These are phyloP conservation scores for Cryptococcus maquisensis DNA, from an alignment of 1,284 basidiomycete species.

Conservation along the genomic window DNA sequence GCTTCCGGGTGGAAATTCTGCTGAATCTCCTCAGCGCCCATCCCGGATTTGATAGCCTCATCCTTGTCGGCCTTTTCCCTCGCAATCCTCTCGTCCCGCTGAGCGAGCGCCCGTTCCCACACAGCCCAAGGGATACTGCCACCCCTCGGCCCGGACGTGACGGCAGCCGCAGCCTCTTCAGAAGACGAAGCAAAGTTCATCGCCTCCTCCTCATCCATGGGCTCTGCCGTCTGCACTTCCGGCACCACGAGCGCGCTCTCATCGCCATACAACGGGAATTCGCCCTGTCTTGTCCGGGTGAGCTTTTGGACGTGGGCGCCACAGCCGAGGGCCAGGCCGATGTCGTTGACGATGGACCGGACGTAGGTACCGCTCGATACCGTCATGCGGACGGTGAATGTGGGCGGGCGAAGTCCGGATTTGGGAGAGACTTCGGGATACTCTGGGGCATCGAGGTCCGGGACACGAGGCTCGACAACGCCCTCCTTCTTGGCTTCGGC, in stretches of 20 bases:
- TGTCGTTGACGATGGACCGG: constrained; percentile 83
- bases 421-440: constrained; percentile 49
- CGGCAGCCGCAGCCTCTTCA: neutral
- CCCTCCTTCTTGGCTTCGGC: constrained; percentile 43
- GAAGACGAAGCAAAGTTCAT: neutral
- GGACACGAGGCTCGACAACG: constrained; percentile 37
- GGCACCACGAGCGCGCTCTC: constrained; percentile 19
- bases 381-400: constrained; percentile 84
- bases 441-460: constrained; percentile 29
- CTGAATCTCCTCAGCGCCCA: constrained; percentile 29
- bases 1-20: constrained; percentile 42
- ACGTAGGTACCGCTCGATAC: constrained; percentile 98
- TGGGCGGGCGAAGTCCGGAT: constrained; percentile 55
- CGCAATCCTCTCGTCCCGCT: constrained; percentile 25
- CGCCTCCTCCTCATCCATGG: neutral
- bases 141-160: constrained; percentile 14
- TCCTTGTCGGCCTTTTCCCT: constrained; percentile 53
- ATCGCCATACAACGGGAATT: constrained; percentile 58
- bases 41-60: constrained; percentile 48
- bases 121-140: constrained; percentile 73
- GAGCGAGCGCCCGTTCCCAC: constrained; percentile 61
- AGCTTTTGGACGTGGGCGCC: constrained; percentile 88
- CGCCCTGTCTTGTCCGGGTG: constrained; percentile 76
- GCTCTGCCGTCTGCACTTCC: neutral
- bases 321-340: constrained; percentile 73